These are phyloP conservation scores for Neurospora sp. DNA, from an alignment of 495 filamentous ascomycete genomes.

Conservation along the genomic window DNA sequence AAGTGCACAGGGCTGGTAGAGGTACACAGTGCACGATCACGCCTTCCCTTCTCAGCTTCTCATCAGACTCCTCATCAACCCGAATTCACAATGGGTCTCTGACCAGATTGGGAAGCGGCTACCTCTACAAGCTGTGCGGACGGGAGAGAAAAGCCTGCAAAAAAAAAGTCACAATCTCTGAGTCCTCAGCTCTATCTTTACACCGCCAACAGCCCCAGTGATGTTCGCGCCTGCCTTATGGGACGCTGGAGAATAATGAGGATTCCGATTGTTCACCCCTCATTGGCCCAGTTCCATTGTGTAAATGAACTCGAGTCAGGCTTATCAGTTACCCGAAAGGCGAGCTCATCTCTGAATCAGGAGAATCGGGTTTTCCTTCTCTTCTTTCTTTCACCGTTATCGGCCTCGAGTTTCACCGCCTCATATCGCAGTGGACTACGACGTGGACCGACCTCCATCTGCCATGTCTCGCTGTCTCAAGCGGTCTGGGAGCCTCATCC, in stretches of 20 bases:
- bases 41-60: not conserved
- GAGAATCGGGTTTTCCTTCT: not conserved
- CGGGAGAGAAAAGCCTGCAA: not conserved
- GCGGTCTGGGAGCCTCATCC: not conserved
- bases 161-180: not conserved
- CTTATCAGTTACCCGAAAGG: not conserved
- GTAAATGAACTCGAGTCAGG: not conserved
- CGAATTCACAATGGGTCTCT: not conserved
- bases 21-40: not conserved
- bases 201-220: not conserved
- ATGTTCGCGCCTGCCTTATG: not conserved
- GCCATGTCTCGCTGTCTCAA: not conserved
- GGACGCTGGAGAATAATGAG: not conserved
- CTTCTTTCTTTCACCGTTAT: not conserved
- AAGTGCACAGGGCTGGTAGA: not conserved
- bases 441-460: not conserved
- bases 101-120: not conserved
- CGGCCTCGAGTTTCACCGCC: not conserved
- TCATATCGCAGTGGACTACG: not conserved
- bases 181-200: not conserved
- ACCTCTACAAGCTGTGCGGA: not conserved
- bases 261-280: not conserved
- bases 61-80: not conserved
- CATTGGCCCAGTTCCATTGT: not conserved
- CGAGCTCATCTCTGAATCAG: not conserved